Percentiles rank a stretch among this genome's conserved stretches.
These are phyloP conservation scores for Rhododendron williamsianum DNA, from an alignment of 148 eudicot species.

Conservation along the genomic window DNA sequence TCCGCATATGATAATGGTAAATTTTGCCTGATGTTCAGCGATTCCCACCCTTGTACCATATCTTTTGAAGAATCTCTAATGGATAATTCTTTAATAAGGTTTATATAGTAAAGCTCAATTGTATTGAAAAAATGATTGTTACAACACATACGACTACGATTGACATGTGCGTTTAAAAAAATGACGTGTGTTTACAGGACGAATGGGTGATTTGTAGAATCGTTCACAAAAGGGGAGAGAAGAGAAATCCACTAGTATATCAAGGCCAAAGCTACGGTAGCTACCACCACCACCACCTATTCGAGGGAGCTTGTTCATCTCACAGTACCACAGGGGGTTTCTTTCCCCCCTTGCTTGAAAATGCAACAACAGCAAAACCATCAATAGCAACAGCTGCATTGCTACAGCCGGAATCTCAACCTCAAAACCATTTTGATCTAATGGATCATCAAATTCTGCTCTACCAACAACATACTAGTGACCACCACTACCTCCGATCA, in stretches of 20 bases:
- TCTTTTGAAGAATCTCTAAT: too few species aligned
- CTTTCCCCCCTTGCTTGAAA: conserved; percentile 37
- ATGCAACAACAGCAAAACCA: background rate
- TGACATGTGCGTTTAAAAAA: too few species aligned
- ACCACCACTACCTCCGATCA: conserved; percentile 7
- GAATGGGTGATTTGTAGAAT: conserved; percentile 90
- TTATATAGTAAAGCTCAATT: background rate
- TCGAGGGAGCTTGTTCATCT: conserved; percentile 12
- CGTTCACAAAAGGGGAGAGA: conserved; percentile 45
- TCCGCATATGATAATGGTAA: background rate
- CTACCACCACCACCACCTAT: conserved; percentile 4
- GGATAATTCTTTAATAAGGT: too few species aligned
- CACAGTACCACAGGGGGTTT: conserved; percentile 9
- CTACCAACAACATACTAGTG: conserved; percentile 9
- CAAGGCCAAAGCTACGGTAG: conserved; percentile 13
- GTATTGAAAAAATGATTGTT: background rate
- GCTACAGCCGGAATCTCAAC: conserved; percentile 11
- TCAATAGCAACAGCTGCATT: background rate
- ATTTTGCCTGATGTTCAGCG: too few species aligned
- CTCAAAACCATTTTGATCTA: background rate
- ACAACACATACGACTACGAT: background rate
- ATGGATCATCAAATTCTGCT: conserved; percentile 15
- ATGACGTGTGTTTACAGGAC: conserved; percentile 33
- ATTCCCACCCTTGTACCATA: too few species aligned
- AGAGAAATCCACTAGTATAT: conserved; percentile 19